phyloP scores from a whole-genome alignment of 331 rosid species.

The Rhamnella rubrinervis region DNA sequence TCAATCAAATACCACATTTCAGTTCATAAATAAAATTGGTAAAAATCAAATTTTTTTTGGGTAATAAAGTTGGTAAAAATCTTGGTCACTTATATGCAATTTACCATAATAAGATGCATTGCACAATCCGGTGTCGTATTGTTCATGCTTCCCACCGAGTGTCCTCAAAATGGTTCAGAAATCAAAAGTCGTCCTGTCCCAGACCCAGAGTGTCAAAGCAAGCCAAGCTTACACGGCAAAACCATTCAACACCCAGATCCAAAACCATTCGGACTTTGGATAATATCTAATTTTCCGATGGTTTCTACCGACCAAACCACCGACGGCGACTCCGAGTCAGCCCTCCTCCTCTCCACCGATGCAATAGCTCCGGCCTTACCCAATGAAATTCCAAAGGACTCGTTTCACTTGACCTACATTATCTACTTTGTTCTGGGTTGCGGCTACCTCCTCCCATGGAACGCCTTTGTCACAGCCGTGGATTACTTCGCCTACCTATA shows the following conservation, averaged over 20 bases:
- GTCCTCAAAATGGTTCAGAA: no score
- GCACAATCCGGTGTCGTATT: no score
- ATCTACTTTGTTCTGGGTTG: conserved; percentile 71
- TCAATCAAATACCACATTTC: no score
- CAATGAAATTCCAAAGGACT: conserved; percentile 48
- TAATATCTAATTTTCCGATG: conserved; percentile 29
- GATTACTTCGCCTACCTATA: conserved; percentile 87
- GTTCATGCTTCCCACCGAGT: no score
- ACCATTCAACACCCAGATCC: not conserved
- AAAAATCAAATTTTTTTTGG: no score
- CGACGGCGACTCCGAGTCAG: conserved; percentile 41
- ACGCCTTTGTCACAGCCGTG: conserved; percentile 89
- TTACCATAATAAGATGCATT: no score
- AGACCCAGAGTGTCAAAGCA: no score
- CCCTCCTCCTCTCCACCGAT: conserved; percentile 42
- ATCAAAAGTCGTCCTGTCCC: no score
- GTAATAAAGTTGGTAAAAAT: no score
- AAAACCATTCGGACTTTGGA: conserved; percentile 2
- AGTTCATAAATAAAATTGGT: no score
- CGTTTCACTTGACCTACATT: conserved; percentile 60
- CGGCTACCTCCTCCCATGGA: conserved; percentile 95
- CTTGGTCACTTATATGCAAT: no score
- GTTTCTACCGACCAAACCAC: not conserved
- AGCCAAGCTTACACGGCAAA: not conserved
- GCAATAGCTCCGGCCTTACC: not conserved